phyloP scores from a whole-genome alignment of 352 stramenopile species.

The Pythium inflatum region DNA sequence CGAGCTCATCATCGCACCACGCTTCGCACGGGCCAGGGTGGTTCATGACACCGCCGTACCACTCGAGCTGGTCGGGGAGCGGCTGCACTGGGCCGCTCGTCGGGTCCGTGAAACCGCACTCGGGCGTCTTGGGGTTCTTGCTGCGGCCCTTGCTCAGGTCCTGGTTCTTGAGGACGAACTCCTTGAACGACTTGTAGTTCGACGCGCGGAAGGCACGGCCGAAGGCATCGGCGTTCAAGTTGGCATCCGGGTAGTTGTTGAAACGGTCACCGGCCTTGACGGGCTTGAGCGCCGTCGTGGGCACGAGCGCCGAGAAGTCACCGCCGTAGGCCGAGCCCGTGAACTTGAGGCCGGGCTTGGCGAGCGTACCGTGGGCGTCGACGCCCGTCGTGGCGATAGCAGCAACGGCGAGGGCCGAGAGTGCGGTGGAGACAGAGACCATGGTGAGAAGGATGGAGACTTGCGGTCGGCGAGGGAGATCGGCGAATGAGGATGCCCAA shows the following conservation, averaged over 20 bases:
- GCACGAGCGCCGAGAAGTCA: slow-evolving; percentile 14
- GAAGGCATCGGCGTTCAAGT: slow-evolving; percentile 4
- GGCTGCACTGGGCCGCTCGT: slow-evolving; percentile 32
- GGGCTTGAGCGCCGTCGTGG: slow-evolving; percentile 15
- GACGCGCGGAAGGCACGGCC: slow-evolving; percentile 39
- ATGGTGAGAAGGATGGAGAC: not conserved
- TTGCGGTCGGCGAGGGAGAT: not conserved
- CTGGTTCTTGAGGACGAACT: slow-evolving; percentile 44
- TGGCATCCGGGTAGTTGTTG: slow-evolving; percentile 4
- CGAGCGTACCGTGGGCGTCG: slow-evolving; percentile 21
- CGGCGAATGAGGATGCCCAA: not conserved
- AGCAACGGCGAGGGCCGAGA: slow-evolving; percentile 11
- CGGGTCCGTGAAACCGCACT: slow-evolving; percentile 56
- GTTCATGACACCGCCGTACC: slow-evolving; percentile 41
- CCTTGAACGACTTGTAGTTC: slow-evolving; percentile 56
- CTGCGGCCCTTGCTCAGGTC: slow-evolving; percentile 36
- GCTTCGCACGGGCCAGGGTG: slow-evolving; percentile 53
- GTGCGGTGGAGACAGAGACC: slow-evolving; percentile 2
- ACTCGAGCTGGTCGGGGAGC: slow-evolving; percentile 47
- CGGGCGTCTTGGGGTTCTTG: slow-evolving; percentile 23
- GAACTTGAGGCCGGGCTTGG: slow-evolving; percentile 16
- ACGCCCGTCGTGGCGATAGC: not conserved
- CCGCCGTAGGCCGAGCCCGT: slow-evolving; percentile 15
- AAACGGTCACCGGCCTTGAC: slow-evolving; percentile 18
- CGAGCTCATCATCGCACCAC: slow-evolving; percentile 47